These are phyloP conservation scores for Pythium aquatile DNA, from an alignment of 352 stramenopile genomes.

Conservation along the genomic window DNA sequence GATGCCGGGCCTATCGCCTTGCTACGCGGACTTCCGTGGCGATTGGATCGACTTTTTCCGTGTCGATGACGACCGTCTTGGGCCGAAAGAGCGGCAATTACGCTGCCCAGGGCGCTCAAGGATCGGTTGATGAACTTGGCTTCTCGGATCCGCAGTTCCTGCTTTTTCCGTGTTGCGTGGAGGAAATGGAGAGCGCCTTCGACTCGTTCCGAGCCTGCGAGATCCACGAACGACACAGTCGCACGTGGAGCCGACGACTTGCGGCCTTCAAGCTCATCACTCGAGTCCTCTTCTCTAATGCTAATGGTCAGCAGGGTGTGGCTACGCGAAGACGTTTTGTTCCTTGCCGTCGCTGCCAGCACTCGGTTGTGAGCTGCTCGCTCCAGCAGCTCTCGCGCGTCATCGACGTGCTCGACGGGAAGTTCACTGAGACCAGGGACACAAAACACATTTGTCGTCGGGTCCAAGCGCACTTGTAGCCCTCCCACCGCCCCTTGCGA, in stretches of 20 bases:
- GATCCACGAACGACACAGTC: conserved; percentile 68
- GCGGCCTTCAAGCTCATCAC: conserved; percentile 8
- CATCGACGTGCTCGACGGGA: conserved; percentile 40
- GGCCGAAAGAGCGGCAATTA: conserved; percentile 52
- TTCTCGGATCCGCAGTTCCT: conserved; percentile 68
- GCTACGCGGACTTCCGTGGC: conserved; percentile 6
- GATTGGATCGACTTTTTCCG: not conserved
- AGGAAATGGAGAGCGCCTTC: conserved; percentile 54
- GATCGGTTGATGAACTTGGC: conserved; percentile 82
- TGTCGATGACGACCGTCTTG: conserved; percentile 8
- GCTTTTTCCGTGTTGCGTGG: conserved; percentile 41
- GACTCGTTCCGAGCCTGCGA: conserved; percentile 66
- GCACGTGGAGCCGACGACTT: conserved; percentile 11
- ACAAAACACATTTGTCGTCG: conserved; percentile 49
- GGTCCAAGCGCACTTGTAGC: conserved; percentile 49
- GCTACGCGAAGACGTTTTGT: conserved; percentile 70
- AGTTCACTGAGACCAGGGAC: conserved; percentile 58
- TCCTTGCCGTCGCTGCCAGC: conserved; percentile 53
- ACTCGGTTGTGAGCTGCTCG: conserved; percentile 48
- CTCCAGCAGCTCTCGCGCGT: conserved; percentile 48
- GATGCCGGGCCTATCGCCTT: not conserved
- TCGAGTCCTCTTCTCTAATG: conserved; percentile 11
- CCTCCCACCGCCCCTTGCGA: conserved; percentile 11
- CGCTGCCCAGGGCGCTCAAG: conserved; percentile 59
- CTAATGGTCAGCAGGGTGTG: conserved; percentile 70